Evolutionary conservation across 2,329 filamentous ascomycete species (phyloP), one percentile per base, ranked within the genome.

Genomic region (Trichoderma hamatum): DNA sequence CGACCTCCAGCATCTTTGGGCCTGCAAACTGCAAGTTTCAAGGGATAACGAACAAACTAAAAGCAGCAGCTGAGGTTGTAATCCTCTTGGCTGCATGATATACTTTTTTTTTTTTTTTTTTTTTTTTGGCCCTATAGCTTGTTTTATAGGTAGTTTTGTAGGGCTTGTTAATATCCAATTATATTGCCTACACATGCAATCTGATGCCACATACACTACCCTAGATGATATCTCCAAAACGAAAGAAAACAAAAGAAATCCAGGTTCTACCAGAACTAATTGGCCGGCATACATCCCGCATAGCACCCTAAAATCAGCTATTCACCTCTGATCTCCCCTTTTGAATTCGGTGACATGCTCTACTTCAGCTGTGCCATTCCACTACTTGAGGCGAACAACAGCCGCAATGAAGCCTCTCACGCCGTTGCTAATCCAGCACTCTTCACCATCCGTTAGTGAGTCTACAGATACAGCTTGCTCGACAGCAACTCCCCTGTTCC

Each of bases 361-460:
- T 30, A 16, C 21, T 28, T 10, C 6, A 10, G 51, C 21, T 3
- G 7, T 46, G 5, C 11, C 5, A 9, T 24, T 14, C 3, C 34
- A 32, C 28, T 66, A 6, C 39, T 34, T 66, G 16, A 82, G 71
- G 21, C 70, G 73, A 39, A 86, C 72, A 51, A 72, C 81, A 0
- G 85, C 87, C 69, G 78, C 82, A 14, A 89, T 83, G 73, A 97
- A 97, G 0, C 95, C 95, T 72, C 91, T 86, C 1, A 95, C 91
- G 0, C 92, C 94, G 78, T 95, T 97, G 78, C 94, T 97, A 65
- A 97, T 81, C 92, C 93, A 97, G 71, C 94, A 91, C 65, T 90
- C 85, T 78, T 97, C 94, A 1, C 90, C 92, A 72, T 92, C 84
- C 3, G 83, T 76, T 14, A 97, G 78, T 7, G 89, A 89, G 14